Evolutionary conservation across 2,329 filamentous ascomycete species (phyloP).

Genomic region (Fusarium sp.): DNA sequence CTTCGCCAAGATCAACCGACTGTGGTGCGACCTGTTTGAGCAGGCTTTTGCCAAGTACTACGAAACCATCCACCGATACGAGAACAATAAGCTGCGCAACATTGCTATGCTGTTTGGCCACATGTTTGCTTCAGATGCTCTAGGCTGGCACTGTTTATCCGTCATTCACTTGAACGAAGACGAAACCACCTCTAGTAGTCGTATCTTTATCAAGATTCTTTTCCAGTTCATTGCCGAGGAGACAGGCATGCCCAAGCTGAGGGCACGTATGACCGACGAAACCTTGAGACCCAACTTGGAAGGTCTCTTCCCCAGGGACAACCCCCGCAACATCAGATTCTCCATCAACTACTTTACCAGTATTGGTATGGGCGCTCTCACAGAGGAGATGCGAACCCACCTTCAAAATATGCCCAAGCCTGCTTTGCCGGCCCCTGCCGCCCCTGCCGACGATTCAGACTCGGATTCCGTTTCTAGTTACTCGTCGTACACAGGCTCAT

Average conservation of each 20-base stretch:
- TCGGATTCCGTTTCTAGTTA: slow-evolving; percentile 84
- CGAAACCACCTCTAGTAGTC: slow-evolving; percentile 94
- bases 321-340: slow-evolving; percentile 91
- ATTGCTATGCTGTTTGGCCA: slow-evolving; percentile 97
- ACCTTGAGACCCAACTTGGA: slow-evolving; percentile 82
- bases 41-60: slow-evolving; percentile 93
- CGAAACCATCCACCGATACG: slow-evolving; percentile 96
- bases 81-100: slow-evolving; percentile 95
- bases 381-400: slow-evolving; percentile 93
- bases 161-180: slow-evolving; percentile 94
- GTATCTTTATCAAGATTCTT: slow-evolving; percentile 98
- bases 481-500: slow-evolving; percentile 79
- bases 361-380: slow-evolving; percentile 94
- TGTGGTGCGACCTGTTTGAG: slow-evolving; percentile 96
- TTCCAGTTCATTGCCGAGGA: slow-evolving; percentile 94
- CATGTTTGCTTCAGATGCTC: slow-evolving; percentile 86
- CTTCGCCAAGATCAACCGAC: slow-evolving; percentile 94
- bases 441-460: slow-evolving; percentile 68
- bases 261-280: slow-evolving; percentile 83
- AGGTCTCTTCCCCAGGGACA: slow-evolving; percentile 91
- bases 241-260: slow-evolving; percentile 85
- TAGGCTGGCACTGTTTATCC: slow-evolving; percentile 92
- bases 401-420: slow-evolving; percentile 93
- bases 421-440: slow-evolving; percentile 76
- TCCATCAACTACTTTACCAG: slow-evolving; percentile 99